Evolutionary conservation across 192 early-diverging fungal genomes (phyloP), one percentile per base, ranked within the genome.

Genomic region (Umbelopsis sp.): DNA sequence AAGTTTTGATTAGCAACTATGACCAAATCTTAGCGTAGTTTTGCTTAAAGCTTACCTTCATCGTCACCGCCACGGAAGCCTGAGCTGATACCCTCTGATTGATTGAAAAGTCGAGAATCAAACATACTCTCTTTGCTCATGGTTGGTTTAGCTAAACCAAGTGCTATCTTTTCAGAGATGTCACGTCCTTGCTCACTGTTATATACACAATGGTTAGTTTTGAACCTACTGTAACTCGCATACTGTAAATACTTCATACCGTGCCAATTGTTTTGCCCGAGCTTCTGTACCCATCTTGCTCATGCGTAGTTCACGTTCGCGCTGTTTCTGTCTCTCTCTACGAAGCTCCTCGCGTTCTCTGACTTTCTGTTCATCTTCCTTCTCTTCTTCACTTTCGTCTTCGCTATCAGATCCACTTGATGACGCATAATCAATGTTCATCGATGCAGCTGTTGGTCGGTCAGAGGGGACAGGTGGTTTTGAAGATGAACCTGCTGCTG

Each of bases 101-200:
- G 95, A 84, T 98, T 97, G 78, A 98, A 99, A 52, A 99, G 80
- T 50, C 98, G 89, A 49, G 93, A 87, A 77, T 99, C 98, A 74
- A 91, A 98, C 90, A 98, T 85, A 51, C 92, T 89, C 55, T 99
- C 98, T 76, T 91, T 91, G 46, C 91, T 88, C 33, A 86, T 74
- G 3, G 98, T 90, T 8, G 96, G 98, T 69, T 97, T 93, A 23
- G 96, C 97, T 66, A 98, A 80, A 22, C 98, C 98, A 55, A 99
- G 85, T 0, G 98, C 98, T 64, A 99, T 93, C 79, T 97, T 98
- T 83, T 99, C 98, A 0, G 97, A 98, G 66, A 99, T 95, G 84
- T 99, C 98, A 75, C 98, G 89, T 2, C 90, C 89, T 74, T 92
- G 87, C 30, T 85, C 75, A 37, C 91, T 94, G 27, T 30, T 77